Evolutionary conservation across 805 yeast species (phyloP).

Genomic region (Myxozyma nipponensis): DNA sequence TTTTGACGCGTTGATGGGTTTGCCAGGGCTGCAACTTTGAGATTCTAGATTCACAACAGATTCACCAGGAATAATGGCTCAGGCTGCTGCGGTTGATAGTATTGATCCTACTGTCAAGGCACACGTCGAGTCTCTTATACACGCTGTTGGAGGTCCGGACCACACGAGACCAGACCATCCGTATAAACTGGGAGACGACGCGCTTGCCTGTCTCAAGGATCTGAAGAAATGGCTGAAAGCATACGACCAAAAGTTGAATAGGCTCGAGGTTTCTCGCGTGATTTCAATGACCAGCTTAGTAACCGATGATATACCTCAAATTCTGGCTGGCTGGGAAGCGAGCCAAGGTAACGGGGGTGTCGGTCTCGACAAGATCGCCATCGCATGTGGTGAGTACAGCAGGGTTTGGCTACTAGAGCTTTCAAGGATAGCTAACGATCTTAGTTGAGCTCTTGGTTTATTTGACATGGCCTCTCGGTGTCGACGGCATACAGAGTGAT

Average conservation of each 20-base stretch:
- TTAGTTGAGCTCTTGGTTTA: conserved; percentile 73
- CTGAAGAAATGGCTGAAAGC: conserved; percentile 81
- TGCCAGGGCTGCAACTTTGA: too few species aligned
- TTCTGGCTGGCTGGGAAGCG: conserved; percentile 69
- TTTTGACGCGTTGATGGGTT: too few species aligned
- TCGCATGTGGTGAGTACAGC: conserved; percentile 46
- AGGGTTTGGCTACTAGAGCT: not conserved
- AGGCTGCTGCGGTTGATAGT: not conserved
- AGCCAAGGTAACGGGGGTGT: conserved; percentile 27
- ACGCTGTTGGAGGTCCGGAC: conserved; percentile 91
- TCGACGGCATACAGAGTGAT: conserved; percentile 53
- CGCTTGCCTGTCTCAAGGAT: conserved; percentile 79
- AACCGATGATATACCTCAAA: conserved; percentile 65
- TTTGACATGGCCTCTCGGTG: conserved; percentile 77
- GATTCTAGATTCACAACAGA: not conserved
- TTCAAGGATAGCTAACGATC: not conserved
- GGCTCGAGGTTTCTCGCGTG: conserved; percentile 82
- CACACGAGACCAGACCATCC: conserved; percentile 49
- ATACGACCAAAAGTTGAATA: conserved; percentile 68
- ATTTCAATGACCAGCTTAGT: conserved; percentile 77
- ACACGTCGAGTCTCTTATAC: conserved; percentile 72
- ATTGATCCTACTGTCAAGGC: conserved; percentile 49
- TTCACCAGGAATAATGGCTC: not conserved
- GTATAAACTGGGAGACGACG: conserved; percentile 84
- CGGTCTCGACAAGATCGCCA: conserved; percentile 55